phyloP scores from a whole-genome alignment of 257 asterid genomes.

The Lavandula angustifolia region DNA sequence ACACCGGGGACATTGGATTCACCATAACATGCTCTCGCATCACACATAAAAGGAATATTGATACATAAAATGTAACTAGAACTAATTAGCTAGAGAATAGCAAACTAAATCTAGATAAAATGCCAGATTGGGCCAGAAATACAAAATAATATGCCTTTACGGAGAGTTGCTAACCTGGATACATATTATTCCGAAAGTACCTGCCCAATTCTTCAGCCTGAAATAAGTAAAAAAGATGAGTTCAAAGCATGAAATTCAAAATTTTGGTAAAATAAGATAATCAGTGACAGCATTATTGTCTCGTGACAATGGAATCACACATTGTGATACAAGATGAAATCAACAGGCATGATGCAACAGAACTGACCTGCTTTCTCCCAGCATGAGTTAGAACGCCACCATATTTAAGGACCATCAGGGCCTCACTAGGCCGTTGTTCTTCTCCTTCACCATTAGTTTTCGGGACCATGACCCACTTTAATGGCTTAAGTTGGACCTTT shows the following conservation, averaged over 20 bases:
- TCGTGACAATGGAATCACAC: conserved; percentile 15
- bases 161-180: conserved; percentile 72
- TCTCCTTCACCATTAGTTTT: conserved; percentile 84
- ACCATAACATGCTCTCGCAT: conserved; percentile 4
- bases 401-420: conserved; percentile 96
- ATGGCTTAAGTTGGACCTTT: conserved; percentile 95
- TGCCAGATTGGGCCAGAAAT: conserved; percentile 22
- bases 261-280: conserved; percentile 15
- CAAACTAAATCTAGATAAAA: conserved; percentile 13
- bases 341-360: conserved; percentile 27
- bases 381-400: conserved; percentile 99
- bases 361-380: conserved; percentile 91
- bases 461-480: conserved; percentile 80
- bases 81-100: conserved; percentile 16
- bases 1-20: conserved; percentile 13
- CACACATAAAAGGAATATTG: conserved; percentile 7
- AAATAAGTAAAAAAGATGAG: conserved; percentile 35
- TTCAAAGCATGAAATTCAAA: conserved; percentile 14
- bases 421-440: conserved; percentile 95
- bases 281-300: neutral
- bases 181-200: conserved; percentile 91
- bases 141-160: conserved; percentile 16
- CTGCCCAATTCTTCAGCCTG: conserved; percentile 99
- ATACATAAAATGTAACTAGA: neutral
- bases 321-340: conserved; percentile 16